Base-by-base conservation (phyloP, 192 early-diverging fungal genomes). In the Dissophora ornata region DNA sequence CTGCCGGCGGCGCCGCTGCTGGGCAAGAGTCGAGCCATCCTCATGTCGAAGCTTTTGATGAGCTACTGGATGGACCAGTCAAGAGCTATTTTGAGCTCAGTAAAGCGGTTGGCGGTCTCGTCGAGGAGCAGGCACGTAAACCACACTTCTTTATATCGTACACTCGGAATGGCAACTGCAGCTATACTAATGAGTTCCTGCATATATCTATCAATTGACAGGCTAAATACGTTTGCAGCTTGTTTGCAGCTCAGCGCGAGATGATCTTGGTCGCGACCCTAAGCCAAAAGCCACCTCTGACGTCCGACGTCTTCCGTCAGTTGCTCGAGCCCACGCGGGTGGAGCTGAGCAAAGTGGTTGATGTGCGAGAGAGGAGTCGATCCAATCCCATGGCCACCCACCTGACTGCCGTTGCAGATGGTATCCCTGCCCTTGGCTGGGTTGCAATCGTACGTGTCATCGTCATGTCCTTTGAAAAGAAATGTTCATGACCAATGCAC, bases 391-490 rank as follows among this genome's bases (percentile, higher is more conserved):
- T 89, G 28, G 93, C 89, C 71, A 92, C 91, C 75, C 93, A 97
- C 65, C 81, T 99, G 64, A 88, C 90, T 29, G 82, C 90, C 12
- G 90, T 99, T 18, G 90, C 90, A 44, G 96, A 99, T 66, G 95
- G 95, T 69, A 88, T 94, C 49, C 86, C 92, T 22, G 96, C 93
- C 24, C 87, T 99, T 60, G 93, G 93, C 22, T 99, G 97, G 97
- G 92, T 97, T 34, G 86, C 90, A 2, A 85, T 95, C 21, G 90
- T 90, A 79, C 57, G 86, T 82, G 6, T 36, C n/a, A n/a, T n/a
- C n/a, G n/a, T n/a, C n/a, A n/a, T n/a, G n/a, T n/a, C n/a, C n/a
- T n/a, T n/a, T n/a, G n/a, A n/a, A n/a, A n/a, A n/a, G n/a, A n/a
- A n/a, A n/a, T 45, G 18, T 16, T 45, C 44, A 45, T 45, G 44